These are phyloP conservation scores for Yamadazyma sp. DNA, from an alignment of 1,139 yeast species.

Conservation along the genomic window DNA sequence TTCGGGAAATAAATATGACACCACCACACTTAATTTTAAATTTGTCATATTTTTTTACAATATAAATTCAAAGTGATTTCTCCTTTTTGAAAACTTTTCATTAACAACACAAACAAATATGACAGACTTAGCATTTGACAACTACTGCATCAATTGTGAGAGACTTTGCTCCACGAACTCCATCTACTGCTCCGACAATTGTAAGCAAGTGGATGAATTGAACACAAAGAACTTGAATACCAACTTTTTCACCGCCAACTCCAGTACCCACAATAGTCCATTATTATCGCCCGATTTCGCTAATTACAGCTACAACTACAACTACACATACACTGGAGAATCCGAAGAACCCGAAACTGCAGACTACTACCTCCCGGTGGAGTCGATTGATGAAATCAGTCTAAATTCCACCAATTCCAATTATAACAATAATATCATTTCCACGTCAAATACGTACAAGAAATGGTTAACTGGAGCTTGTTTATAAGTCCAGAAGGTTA, in stretches of 20 bases:
- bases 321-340: slow-evolving; percentile 2
- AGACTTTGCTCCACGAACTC: slow-evolving; percentile 52
- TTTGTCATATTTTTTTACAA: slow-evolving; percentile 1
- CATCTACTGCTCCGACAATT: slow-evolving; percentile 61
- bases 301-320: slow-evolving; percentile 5
- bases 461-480: slow-evolving; percentile 39
- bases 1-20: background rate
- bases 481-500: slow-evolving; percentile 6
- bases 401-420: slow-evolving; percentile 12
- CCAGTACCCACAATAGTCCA: slow-evolving; percentile 9
- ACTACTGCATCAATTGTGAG: slow-evolving; percentile 67
- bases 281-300: slow-evolving; percentile 14
- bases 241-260: slow-evolving; percentile 3
- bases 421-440: slow-evolving; percentile 7
- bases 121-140: slow-evolving; percentile 45
- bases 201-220: slow-evolving; percentile 48
- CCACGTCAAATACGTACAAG: slow-evolving; percentile 42
- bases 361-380: slow-evolving; percentile 10
- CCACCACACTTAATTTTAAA: slow-evolving; percentile 1
- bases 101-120: slow-evolving; percentile 5
- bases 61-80: slow-evolving; percentile 3
- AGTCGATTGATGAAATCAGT: slow-evolving; percentile 15
- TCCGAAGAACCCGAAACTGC: slow-evolving; percentile 2
- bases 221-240: slow-evolving; percentile 12
- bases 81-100: slow-evolving; percentile 1